phyloP scores from a whole-genome alignment of 148 eudicot species.

The Diospyros kaki region DNA sequence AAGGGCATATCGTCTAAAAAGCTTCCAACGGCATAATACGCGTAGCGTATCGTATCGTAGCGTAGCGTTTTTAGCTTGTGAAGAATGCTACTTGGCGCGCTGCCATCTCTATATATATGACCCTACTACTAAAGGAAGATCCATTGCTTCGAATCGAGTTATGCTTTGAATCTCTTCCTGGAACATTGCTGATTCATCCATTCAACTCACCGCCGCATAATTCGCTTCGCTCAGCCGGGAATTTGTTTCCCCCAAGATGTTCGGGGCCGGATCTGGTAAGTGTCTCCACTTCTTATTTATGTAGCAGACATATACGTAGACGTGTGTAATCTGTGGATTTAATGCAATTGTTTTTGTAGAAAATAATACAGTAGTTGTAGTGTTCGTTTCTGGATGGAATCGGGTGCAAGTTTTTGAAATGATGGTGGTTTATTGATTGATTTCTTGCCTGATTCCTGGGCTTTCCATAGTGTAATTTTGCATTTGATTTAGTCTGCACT shows the following conservation, averaged over 20 bases:
- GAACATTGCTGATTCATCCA: background rate
- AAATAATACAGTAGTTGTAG: background rate
- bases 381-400: background rate
- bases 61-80: background rate
- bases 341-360: background rate
- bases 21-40: too few species aligned
- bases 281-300: background rate
- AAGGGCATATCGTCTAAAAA: too few species aligned
- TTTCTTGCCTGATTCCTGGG: too few species aligned
- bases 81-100: background rate
- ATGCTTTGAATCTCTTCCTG: background rate
- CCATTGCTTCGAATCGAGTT: background rate
- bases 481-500: too few species aligned
- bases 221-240: background rate
- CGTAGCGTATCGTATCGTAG: too few species aligned
- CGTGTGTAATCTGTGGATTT: too few species aligned
- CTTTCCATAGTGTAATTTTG: too few species aligned
- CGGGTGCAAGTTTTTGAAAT: too few species aligned
- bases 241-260: background rate
- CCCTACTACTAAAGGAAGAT: background rate
- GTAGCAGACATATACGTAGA: background rate
- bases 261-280: background rate
- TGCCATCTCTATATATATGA: background rate
- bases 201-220: background rate
- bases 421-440: too few species aligned